Evolutionary conservation across 2,329 filamentous ascomycete genomes (phyloP).

Genomic region (Torrubiella hemipterigena): DNA sequence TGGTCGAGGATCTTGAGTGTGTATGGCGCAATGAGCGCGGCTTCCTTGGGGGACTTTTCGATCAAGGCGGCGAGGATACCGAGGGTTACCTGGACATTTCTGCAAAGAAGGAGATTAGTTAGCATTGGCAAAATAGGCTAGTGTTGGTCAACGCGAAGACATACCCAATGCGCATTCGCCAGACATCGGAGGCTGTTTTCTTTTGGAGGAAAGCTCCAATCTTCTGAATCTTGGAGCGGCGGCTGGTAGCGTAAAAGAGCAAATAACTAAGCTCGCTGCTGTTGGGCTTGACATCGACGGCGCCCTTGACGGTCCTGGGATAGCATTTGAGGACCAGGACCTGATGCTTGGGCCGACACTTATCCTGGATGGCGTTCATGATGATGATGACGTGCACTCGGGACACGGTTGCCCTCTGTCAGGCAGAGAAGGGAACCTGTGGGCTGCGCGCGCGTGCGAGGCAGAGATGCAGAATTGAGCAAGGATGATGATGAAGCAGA

Average conservation of each 20-base stretch:
- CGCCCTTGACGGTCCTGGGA: slow-evolving; percentile 80
- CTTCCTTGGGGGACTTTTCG: slow-evolving; percentile 82
- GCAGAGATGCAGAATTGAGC: no score
- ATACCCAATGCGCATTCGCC: slow-evolving; percentile 76
- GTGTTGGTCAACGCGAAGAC: slow-evolving; percentile 12
- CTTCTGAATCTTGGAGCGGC: slow-evolving; percentile 90
- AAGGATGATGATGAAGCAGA: no score
- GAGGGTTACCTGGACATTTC: slow-evolving; percentile 88
- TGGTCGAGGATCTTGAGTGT: slow-evolving; percentile 75
- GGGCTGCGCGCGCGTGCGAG: no score
- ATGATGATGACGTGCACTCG: neutral
- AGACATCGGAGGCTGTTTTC: slow-evolving; percentile 84
- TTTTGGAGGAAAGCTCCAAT: slow-evolving; percentile 91
- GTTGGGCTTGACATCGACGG: slow-evolving; percentile 89
- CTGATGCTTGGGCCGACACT: slow-evolving; percentile 88
- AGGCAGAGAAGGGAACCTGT: no score
- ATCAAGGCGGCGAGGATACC: slow-evolving; percentile 86
- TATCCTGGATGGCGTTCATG: slow-evolving; percentile 56
- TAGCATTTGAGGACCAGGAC: slow-evolving; percentile 94
- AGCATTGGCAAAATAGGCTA: neutral
- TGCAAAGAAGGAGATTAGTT: slow-evolving; percentile 20
- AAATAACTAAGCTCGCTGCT: slow-evolving; percentile 94
- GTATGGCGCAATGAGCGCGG: slow-evolving; percentile 76
- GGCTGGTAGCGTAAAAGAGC: slow-evolving; percentile 90
- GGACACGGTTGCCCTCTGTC: no score